phyloP scores from a whole-genome alignment of 2,329 filamentous ascomycete genomes.

The Calycina herbarum region DNA sequence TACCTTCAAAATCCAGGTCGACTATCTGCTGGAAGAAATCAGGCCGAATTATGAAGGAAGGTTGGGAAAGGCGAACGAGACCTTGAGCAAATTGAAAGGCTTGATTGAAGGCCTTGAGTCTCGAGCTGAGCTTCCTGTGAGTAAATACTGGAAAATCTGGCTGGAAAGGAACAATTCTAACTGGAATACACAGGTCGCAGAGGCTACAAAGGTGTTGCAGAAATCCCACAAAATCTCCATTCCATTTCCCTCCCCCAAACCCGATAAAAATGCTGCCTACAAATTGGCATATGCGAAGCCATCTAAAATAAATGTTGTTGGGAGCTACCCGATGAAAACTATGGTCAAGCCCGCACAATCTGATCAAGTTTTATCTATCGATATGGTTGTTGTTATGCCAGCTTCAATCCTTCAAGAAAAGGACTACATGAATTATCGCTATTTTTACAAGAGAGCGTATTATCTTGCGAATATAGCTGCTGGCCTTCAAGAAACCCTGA shows the following conservation, averaged over 20 bases:
- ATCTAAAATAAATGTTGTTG: conserved; percentile 78
- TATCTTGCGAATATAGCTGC: conserved; percentile 82
- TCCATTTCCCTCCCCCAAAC: conserved; percentile 81
- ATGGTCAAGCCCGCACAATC: conserved; percentile 68
- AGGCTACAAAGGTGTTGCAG: conserved; percentile 68
- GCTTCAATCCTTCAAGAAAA: conserved; percentile 81
- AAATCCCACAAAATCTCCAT: conserved; percentile 68
- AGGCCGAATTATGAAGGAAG: conserved; percentile 59
- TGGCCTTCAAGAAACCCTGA: conserved; percentile 60
- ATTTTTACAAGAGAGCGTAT: conserved; percentile 92
- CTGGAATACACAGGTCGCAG: conserved; percentile 52
- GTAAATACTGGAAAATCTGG: conserved; percentile 8
- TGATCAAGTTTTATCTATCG: conserved; percentile 61
- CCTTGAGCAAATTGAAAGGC: conserved; percentile 54
- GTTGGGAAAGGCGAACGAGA: conserved; percentile 51
- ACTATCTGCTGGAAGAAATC: conserved; percentile 60
- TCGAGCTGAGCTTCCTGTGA: conserved; percentile 47
- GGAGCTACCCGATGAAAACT: conserved; percentile 79
- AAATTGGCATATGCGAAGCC: conserved; percentile 78
- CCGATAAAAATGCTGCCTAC: conserved; percentile 74
- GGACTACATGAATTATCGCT: conserved; percentile 88
- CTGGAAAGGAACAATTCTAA: background rate
- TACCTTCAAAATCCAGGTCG: conserved; percentile 66
- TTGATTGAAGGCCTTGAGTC: conserved; percentile 57
- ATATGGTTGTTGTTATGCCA: conserved; percentile 88